A percentile compares a stretch with the other conserved stretches of the same genome.
phyloP scores from a whole-genome alignment of 106 monocot species.

The Dactylorhiza incarnata region DNA sequence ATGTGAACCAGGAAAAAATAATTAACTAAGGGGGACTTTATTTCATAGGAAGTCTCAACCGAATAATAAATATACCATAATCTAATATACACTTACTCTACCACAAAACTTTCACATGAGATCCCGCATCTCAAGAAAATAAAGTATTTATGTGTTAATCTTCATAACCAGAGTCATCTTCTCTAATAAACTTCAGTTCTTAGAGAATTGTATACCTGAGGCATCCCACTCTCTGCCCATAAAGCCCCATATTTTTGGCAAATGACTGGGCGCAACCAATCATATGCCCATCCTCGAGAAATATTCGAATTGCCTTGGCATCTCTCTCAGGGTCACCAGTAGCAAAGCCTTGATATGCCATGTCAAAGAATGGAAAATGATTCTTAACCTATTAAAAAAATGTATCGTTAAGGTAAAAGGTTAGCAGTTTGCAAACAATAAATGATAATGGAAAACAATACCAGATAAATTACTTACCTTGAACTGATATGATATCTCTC shows the following conservation, averaged over 20 bases:
- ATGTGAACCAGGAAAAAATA: too few relatives aligned
- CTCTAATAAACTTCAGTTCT: neutral
- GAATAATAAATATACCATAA: too few relatives aligned
- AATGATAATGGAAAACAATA: neutral
- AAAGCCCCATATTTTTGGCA: constrained; percentile 99
- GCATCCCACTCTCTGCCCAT: constrained; percentile 94
- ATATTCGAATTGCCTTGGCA: constrained; percentile 92
- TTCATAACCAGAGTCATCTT: neutral
- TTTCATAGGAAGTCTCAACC: too few relatives aligned
- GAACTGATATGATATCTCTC: constrained; percentile 89
- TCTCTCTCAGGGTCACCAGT: constrained; percentile 94
- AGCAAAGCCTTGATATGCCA: constrained; percentile 99
- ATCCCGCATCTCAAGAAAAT: neutral
- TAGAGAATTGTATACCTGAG: constrained; percentile 53
- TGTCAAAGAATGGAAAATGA: constrained; percentile 99
- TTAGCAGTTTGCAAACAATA: neutral
- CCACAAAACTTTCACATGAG: too few relatives aligned
- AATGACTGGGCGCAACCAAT: constrained; percentile 99
- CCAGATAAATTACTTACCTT: constrained; percentile 41
- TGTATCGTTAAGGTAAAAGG: neutral
- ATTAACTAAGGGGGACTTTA: too few relatives aligned
- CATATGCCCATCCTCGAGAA: constrained; percentile 93
- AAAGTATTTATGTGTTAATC: neutral
- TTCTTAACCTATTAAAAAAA: constrained; percentile 63
- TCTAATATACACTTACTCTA: too few relatives aligned